Evolutionary conservation across 352 stramenopile species (phyloP).

Genomic region (Globisporangium takayamanum): DNA sequence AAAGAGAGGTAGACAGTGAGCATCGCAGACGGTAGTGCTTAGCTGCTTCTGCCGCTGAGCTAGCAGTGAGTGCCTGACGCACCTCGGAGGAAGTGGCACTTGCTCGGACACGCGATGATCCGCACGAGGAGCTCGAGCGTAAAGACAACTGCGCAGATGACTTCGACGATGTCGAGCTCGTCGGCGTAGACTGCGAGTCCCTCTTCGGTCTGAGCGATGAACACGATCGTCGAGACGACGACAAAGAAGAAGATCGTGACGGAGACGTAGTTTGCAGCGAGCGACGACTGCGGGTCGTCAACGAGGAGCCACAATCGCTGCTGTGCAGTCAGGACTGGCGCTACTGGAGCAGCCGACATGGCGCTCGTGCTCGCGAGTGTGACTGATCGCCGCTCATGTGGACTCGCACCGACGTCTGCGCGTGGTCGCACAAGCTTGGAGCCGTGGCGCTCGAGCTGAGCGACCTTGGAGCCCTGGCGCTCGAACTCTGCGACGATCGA

Average conservation of each 20-base stretch:
- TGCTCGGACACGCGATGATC: conserved; percentile 39
- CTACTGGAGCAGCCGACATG: background rate
- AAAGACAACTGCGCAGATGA: conserved; percentile 46
- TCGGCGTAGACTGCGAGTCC: conserved; percentile 26
- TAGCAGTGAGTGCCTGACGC: conserved; percentile 4
- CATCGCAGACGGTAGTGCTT: background rate
- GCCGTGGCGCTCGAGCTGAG: conserved; percentile 2
- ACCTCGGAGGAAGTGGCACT: conserved; percentile 45
- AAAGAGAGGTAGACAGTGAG: no score
- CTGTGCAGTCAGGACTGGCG: conserved; percentile 1
- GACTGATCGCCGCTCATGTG: background rate
- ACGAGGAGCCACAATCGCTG: conserved; percentile 42
- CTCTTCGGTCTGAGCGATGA: conserved; percentile 60
- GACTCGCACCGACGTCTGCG: background rate
- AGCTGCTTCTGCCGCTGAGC: background rate
- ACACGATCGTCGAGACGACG: conserved; percentile 52
- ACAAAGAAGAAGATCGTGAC: conserved; percentile 61
- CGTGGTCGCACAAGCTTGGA: background rate
- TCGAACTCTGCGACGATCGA: background rate
- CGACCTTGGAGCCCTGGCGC: conserved; percentile 5
- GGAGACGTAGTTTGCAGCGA: conserved; percentile 52
- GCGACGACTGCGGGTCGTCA: conserved; percentile 66
- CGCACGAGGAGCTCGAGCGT: conserved; percentile 57
- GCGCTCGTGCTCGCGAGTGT: background rate
- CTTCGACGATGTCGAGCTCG: conserved; percentile 35